Evolutionary conservation across 2,329 filamentous ascomycete genomes (phyloP), one percentile per base, ranked within the genome.

Genomic region (Penicillium sp.): DNA sequence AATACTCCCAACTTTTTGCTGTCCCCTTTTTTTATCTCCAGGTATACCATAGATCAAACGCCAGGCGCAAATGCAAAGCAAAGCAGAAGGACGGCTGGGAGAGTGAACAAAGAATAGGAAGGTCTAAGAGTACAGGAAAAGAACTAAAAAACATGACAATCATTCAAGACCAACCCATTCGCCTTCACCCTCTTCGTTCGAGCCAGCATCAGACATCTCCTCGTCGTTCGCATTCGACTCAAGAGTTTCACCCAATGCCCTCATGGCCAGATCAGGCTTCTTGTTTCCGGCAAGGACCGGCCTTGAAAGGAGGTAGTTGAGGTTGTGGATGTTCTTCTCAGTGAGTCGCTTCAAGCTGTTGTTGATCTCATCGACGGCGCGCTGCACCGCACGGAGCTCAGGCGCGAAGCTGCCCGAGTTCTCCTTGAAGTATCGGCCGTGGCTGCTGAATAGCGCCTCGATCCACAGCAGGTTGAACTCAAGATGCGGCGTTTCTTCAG

Each of bases 391-490:
- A 32, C 93, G 79, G 56, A 97, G 73, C 69, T 97, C 93, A 2
- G 91, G 80, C 32, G 91, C 88, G 31, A 93, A 82, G 59, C 85
- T 84, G 45, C 80, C 84, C 19, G 85, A 78, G 65, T 91, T 85
- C 32, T 90, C 85, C 52, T 88, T 86, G 61, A 98, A 77, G 76
- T 85, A 91, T 19, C 85, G 78, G 29, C 93, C 93, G 66, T 97
- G 91, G 60, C 82, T 83, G 61, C 86, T 85, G 51, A 97, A 75
- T 8, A 83, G 58, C 1, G 87, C 82, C 68, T 93, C 87, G 62
- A 96, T 86, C 93, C 93, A 98, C 8, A 91, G 73, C 38, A 98
- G 74, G 62, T 93, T 95, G 70, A 97, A 94, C 71, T 98, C 93
- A 4, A 98, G 79, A 73, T 96, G 91, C 2, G 90, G 91, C 2